Conservation (phyloP, 2,329 filamentous ascomycete species). For the Zopfia rhizophila region DNA sequence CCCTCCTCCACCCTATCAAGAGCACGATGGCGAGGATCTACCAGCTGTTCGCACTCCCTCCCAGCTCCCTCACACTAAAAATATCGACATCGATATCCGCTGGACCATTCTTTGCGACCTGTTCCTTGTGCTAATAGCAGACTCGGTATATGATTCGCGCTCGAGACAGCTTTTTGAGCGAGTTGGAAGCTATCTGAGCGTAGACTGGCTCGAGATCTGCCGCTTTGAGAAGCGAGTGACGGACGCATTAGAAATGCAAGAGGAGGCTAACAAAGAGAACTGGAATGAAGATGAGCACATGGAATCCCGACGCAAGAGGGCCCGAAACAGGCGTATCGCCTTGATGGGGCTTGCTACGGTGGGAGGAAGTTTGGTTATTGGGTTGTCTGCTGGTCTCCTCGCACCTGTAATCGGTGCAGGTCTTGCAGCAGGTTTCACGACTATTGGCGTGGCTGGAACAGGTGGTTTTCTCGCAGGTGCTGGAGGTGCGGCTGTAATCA, state of each 20-base stretch:
- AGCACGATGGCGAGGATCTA: constrained; percentile 74
- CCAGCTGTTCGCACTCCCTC: constrained; percentile 84
- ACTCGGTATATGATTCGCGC: constrained; percentile 90
- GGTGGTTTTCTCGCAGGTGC: constrained; percentile 89
- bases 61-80: constrained; percentile 81
- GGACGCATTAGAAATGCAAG: constrained; percentile 97
- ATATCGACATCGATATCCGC: constrained; percentile 92
- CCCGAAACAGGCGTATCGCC: constrained; percentile 83
- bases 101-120: constrained; percentile 98
- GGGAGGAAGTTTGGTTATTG: constrained; percentile 93
- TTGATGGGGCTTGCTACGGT: constrained; percentile 98
- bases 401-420: constrained; percentile 95
- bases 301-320: constrained; percentile 82
- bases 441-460: constrained; percentile 91
- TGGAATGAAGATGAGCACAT: constrained; percentile 98
- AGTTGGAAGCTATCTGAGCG: constrained; percentile 81
- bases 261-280: constrained; percentile 91
- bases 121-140: constrained; percentile 95
- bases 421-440: constrained; percentile 92
- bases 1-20: constrained; percentile 65
- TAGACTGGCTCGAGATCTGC: constrained; percentile 92
- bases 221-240: constrained; percentile 97
- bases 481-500: constrained; percentile 93
- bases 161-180: constrained; percentile 85
- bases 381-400: constrained; percentile 88